phyloP scores from a whole-genome alignment of 2,329 filamentous ascomycete genomes.

The Penicillium sp. region DNA sequence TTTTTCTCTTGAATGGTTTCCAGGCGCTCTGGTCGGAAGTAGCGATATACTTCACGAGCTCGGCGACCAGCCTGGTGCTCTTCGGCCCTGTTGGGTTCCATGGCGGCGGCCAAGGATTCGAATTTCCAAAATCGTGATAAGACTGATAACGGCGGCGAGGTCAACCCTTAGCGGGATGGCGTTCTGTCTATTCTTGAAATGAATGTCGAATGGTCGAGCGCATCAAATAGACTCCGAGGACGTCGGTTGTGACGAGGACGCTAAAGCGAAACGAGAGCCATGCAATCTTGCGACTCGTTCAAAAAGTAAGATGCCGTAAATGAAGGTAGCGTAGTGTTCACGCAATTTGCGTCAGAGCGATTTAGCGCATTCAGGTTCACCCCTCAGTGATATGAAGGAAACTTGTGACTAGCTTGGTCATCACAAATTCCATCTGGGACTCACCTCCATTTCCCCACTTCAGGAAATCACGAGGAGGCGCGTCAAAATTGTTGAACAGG shows the following conservation, averaged over 20 bases:
- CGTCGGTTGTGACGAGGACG: neutral
- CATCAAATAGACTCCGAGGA: neutral
- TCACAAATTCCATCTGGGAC: neutral
- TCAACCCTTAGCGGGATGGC: neutral
- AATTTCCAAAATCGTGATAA: neutral
- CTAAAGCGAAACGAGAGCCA: neutral
- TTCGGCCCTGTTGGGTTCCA: neutral
- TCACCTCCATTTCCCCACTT: neutral
- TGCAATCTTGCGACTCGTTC: neutral
- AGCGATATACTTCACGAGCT: conserved; percentile 24
- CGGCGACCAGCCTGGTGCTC: conserved; percentile 19
- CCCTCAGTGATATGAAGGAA: neutral
- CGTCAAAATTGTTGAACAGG: neutral
- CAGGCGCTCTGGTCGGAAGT: conserved; percentile 21
- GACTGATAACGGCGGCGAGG: neutral
- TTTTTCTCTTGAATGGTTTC: conserved; percentile 5
- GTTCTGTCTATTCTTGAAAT: neutral
- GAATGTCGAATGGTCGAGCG: neutral
- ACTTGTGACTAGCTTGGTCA: neutral
- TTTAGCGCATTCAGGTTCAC: neutral
- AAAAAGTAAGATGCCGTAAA: neutral
- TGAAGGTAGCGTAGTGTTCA: neutral
- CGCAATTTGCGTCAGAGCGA: neutral
- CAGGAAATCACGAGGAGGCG: neutral
- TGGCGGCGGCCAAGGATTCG: neutral